phyloP scores from a whole-genome alignment of 177 flowering plant species.

The Vitis hybrid region DNA sequence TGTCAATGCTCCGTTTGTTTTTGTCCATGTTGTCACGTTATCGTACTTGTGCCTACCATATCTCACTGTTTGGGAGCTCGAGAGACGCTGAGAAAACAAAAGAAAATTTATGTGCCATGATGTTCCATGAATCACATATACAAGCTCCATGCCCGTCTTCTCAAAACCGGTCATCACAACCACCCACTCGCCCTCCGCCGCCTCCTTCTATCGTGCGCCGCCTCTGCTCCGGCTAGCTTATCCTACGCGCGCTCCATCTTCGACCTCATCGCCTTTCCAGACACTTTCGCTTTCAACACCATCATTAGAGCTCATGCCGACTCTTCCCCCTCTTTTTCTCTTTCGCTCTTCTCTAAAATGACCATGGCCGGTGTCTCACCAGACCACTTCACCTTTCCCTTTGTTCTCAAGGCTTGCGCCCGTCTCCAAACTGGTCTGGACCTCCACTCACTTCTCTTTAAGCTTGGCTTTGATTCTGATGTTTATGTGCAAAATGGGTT shows the following conservation, averaged over 20 bases:
- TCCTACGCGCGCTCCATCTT: constrained; percentile 35
- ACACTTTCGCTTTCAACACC: constrained; percentile 47
- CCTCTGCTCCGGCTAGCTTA: constrained; percentile 23
- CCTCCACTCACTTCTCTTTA: constrained; percentile 31
- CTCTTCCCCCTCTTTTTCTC: constrained; percentile 28
- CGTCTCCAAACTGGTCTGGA: constrained; percentile 29
- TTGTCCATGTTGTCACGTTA: too few relatives aligned
- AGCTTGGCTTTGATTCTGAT: constrained; percentile 36
- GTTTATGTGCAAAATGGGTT: constrained; percentile 38
- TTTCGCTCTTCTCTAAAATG: constrained; percentile 39
- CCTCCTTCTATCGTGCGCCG: constrained; percentile 32
- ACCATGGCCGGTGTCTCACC: constrained; percentile 17
- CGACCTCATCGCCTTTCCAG: constrained; percentile 27
- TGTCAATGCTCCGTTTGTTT: too few relatives aligned
- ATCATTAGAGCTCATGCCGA: constrained; percentile 38
- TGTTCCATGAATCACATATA: constrained; percentile 31
- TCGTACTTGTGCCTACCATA: too few relatives aligned
- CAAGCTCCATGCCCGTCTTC: constrained; percentile 38
- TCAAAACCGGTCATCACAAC: constrained; percentile 27
- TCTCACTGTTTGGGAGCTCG: too few relatives aligned
- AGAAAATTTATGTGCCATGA: too few relatives aligned
- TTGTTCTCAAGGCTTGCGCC: constrained; percentile 45
- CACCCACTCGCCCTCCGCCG: constrained; percentile 24
- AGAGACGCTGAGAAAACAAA: too few relatives aligned
- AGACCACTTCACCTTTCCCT: constrained; percentile 55